Evolutionary conservation across 805 yeast genomes (phyloP).

Genomic region (Torulaspora quercuum): DNA sequence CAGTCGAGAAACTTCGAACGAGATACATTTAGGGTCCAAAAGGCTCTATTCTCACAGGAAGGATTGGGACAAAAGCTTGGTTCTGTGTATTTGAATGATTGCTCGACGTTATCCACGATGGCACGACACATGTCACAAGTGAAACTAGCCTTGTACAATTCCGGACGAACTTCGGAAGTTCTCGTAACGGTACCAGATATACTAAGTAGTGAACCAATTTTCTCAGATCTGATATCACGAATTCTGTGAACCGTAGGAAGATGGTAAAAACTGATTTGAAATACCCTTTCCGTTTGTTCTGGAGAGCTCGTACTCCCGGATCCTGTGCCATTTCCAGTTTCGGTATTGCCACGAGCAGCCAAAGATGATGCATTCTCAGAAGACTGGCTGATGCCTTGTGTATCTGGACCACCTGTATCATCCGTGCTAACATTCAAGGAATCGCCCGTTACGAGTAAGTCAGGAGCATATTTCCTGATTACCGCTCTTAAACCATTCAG

Average conservation of each 20-base stretch:
- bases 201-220: constrained; percentile 77
- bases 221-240: constrained; percentile 85
- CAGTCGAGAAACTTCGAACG: constrained; percentile 91
- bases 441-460: constrained; percentile 50
- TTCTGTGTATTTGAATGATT: constrained; percentile 87
- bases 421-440: constrained; percentile 28
- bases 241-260: constrained; percentile 78
- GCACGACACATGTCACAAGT: constrained; percentile 87
- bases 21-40: constrained; percentile 79
- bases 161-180: constrained; percentile 95
- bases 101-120: constrained; percentile 83
- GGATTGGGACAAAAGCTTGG: constrained; percentile 90
- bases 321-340: constrained; percentile 18
- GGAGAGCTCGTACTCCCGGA: constrained; percentile 42
- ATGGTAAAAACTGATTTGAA: constrained; percentile 86
- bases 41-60: constrained; percentile 78
- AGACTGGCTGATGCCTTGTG: constrained; percentile 12
- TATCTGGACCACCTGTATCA: constrained; percentile 28
- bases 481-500: constrained; percentile 69
- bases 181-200: constrained; percentile 95
- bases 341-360: constrained; percentile 10
- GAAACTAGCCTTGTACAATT: constrained; percentile 79
- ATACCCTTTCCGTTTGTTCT: constrained; percentile 63
- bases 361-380: constrained; percentile 6
- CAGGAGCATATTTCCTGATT: constrained; percentile 72